phyloP scores from a whole-genome alignment of 2,329 filamentous ascomycete species.

The Fusarium kyushuense region DNA sequence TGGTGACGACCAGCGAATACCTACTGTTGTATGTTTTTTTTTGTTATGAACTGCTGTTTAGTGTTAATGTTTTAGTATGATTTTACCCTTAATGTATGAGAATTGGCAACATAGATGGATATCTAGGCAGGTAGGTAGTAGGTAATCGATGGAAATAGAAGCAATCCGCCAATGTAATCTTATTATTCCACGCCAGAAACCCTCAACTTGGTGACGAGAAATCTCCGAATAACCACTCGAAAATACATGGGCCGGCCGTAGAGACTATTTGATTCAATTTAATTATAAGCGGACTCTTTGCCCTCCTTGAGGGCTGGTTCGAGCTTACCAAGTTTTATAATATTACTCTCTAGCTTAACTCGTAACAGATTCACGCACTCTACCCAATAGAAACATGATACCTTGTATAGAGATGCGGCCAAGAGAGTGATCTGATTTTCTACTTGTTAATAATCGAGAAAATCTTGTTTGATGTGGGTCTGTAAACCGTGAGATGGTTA shows the following conservation, averaged over 20 bases:
- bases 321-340: neutral
- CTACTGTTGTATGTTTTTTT: slow-evolving; percentile 28
- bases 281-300: neutral
- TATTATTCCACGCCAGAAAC: neutral
- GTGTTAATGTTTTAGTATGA: neutral
- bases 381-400: neutral
- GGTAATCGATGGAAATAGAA: neutral
- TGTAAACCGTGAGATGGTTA: neutral
- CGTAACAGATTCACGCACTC: neutral
- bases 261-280: neutral
- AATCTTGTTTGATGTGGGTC: neutral
- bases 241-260: no score
- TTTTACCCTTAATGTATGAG: neutral
- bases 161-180: no score
- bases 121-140: neutral
- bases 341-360: neutral
- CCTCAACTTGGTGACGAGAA: neutral
- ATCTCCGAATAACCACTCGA: neutral
- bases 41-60: neutral
- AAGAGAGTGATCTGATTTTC: neutral
- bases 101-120: neutral
- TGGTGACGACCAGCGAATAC: slow-evolving; percentile 29
- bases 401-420: neutral
- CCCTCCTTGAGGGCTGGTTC: neutral
- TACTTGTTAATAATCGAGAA: neutral